A percentile compares a stretch with the other conserved stretches of the same genome.
These are phyloP conservation scores for Kwoniella heveanensis DNA, from an alignment of 768 basidiomycete genomes.

Conservation along the genomic window DNA sequence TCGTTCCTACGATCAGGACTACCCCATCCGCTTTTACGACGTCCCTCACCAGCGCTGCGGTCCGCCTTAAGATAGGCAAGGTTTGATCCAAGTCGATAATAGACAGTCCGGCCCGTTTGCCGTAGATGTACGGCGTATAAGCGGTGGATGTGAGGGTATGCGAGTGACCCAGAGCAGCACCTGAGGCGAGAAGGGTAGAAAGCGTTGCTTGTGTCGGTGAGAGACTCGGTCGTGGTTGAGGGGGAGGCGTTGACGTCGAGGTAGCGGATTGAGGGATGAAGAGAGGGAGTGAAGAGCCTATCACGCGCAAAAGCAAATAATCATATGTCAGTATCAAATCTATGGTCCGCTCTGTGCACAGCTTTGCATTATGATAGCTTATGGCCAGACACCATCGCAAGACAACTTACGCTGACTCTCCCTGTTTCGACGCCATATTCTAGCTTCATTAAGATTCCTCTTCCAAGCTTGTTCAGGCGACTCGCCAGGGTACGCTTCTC, in stretches of 20 bases:
- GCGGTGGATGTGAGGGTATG: slow-evolving; percentile 75
- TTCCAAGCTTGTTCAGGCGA: slow-evolving; percentile 46
- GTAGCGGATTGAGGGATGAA: slow-evolving; percentile 25
- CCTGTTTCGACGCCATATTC: slow-evolving; percentile 37
- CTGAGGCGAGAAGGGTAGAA: slow-evolving; percentile 86
- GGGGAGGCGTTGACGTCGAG: slow-evolving; percentile 5
- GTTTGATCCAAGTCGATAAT: slow-evolving; percentile 95
- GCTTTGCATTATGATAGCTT: no score
- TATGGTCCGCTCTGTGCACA: not conserved
- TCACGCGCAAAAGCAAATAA: no score
- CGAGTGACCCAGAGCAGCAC: slow-evolving; percentile 91
- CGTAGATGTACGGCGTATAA: slow-evolving; percentile 92
- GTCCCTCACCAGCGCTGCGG: slow-evolving; percentile 81
- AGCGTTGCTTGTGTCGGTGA: slow-evolving; percentile 69
- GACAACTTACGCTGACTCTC: slow-evolving; percentile 29
- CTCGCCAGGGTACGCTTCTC: slow-evolving; percentile 27
- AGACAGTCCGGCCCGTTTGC: slow-evolving; percentile 81
- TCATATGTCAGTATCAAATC: no score
- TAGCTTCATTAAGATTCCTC: slow-evolving; percentile 45
- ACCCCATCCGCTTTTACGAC: slow-evolving; percentile 78
- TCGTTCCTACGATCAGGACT: slow-evolving; percentile 85
- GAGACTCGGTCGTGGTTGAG: slow-evolving; percentile 18
- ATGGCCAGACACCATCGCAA: no score
- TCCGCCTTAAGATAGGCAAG: slow-evolving; percentile 83
- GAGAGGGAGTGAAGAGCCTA: slow-evolving; percentile 17